Percentiles rank a stretch among this genome's conserved stretches.
phyloP scores from a whole-genome alignment of 495 filamentous ascomycete species.

The Choiromyces venosus region DNA sequence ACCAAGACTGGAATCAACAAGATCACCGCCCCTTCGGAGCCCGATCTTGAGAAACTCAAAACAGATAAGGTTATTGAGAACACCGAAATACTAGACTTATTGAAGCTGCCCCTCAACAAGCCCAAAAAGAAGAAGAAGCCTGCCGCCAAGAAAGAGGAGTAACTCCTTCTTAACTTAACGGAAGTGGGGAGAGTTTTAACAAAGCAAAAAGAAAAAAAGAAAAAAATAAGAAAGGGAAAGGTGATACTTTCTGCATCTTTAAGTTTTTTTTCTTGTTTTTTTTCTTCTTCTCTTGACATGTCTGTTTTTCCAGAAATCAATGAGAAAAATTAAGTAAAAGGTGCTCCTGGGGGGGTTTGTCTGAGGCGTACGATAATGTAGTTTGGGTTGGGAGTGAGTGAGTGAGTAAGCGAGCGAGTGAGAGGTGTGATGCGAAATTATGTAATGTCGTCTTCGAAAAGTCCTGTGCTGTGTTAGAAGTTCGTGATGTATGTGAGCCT shows the following conservation, averaged over 20 bases:
- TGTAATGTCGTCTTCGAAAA: neutral
- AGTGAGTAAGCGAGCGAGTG: neutral
- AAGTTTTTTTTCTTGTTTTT: neutral
- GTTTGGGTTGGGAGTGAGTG: too few relatives aligned
- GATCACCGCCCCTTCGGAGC: constrained; percentile 65
- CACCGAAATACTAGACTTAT: constrained; percentile 86
- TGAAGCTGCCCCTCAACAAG: constrained; percentile 80
- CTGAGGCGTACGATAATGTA: neutral
- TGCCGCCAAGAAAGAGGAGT: constrained; percentile 59
- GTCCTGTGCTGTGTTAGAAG: neutral
- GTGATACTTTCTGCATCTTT: constrained; percentile 7
- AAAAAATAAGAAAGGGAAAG: neutral
- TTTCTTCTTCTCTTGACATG: neutral
- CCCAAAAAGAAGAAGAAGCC: constrained; percentile 94
- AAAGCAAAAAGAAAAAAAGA: neutral
- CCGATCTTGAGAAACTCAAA: constrained; percentile 73
- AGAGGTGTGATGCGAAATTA: neutral
- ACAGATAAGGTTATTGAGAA: constrained; percentile 97
- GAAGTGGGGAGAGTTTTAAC: neutral
- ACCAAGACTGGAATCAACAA: constrained; percentile 94
- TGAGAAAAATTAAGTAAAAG: neutral
- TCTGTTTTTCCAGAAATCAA: neutral
- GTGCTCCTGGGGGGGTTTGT: too few relatives aligned
- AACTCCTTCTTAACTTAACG: neutral
- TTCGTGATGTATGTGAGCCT: neutral